phyloP scores from a whole-genome alignment of 495 filamentous ascomycete genomes.

The Neurospora discreta region DNA sequence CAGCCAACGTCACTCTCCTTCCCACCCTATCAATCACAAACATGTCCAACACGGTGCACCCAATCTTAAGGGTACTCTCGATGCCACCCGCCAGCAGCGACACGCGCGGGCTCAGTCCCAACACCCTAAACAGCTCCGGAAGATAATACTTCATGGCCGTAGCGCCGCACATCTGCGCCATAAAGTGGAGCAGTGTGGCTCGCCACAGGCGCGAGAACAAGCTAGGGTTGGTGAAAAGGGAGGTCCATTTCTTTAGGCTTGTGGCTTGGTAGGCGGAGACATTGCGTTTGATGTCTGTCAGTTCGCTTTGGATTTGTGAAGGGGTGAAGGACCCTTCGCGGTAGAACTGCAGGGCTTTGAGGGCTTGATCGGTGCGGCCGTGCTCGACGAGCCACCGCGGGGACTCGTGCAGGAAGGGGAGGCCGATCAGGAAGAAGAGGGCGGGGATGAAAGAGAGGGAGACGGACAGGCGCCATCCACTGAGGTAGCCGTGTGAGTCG shows the following conservation, averaged over 20 bases:
- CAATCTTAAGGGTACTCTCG: slow-evolving; percentile 41
- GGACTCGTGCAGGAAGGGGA: slow-evolving; percentile 41
- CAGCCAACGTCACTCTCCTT: slow-evolving; percentile 30
- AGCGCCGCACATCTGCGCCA: slow-evolving; percentile 44
- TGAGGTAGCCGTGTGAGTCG: slow-evolving; percentile 13
- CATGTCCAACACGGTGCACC: slow-evolving; percentile 38
- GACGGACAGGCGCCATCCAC: slow-evolving; percentile 38
- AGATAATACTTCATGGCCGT: slow-evolving; percentile 47
- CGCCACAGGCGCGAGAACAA: slow-evolving; percentile 35
- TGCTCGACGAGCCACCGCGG: slow-evolving; percentile 41
- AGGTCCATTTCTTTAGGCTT: slow-evolving; percentile 21
- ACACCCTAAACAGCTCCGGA: slow-evolving; percentile 33
- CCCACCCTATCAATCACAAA: slow-evolving; percentile 38
- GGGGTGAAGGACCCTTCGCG: slow-evolving; percentile 30
- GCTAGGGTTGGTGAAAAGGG: slow-evolving; percentile 27
- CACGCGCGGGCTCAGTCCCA: slow-evolving; percentile 33
- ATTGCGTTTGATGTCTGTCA: slow-evolving; percentile 26
- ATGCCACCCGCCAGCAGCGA: slow-evolving; percentile 39
- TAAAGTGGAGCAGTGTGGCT: slow-evolving; percentile 38
- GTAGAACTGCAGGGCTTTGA: slow-evolving; percentile 29
- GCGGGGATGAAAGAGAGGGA: slow-evolving; percentile 34
- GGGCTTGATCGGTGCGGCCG: slow-evolving; percentile 24
- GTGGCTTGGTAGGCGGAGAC: slow-evolving; percentile 19
- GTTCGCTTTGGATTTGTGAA: slow-evolving; percentile 24
- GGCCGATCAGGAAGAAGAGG: slow-evolving; percentile 29